Evolutionary conservation across 2,329 filamentous ascomycete genomes (phyloP), one percentile per base, ranked within the genome.

Genomic region (Sphaerulina vaccinii): DNA sequence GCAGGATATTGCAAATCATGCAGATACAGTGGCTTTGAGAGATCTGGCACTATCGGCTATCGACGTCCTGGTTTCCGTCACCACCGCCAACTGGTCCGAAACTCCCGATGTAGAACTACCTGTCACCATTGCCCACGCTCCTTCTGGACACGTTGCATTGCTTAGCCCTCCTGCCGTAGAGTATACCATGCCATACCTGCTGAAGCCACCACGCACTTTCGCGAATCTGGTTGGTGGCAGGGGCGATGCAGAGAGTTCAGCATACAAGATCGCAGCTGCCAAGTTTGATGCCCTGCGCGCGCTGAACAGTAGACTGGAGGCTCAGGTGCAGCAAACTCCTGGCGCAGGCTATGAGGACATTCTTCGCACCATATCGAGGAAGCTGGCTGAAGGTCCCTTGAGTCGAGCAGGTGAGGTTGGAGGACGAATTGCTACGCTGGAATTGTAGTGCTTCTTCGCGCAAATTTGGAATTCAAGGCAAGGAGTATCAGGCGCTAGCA

Each of bases 211-310:
- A 1, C 76, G 77, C 23, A 78, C 76, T 0, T 82, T 80, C 54
- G 75, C 76, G 10, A 81, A 80, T 48, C 72, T 83, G n/a, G 80
- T 82, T 0, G 79, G 78, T 11, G 80, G 81, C 8, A 71, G 75
- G 8, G 79, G 78, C 2, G 81, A 83, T 60, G 69, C 75, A 1
- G 78, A 83, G 60, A 80, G 76, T 56, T 74, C 78, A 1, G 79
- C 80, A 2, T 83, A 80, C 68, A 75, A 76, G 55, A 73, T 84
- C 36, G 80, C 80, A 1, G 74, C 72, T 40, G 76, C 79, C 0
- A 83, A 82, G 59, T 81, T 80, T 57, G 80, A 82, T 49, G 76
- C 77, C 2, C 59, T 84, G 41, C 74, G 75, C 13, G 72, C 73
- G 3, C 64, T 84, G n/a, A 69, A 78, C 22, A 58, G 65, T 19